Evolutionary conservation across 352 stramenopile genomes (phyloP), one percentile per base, ranked within the genome.

Genomic region (Phytophthora ramorum): DNA sequence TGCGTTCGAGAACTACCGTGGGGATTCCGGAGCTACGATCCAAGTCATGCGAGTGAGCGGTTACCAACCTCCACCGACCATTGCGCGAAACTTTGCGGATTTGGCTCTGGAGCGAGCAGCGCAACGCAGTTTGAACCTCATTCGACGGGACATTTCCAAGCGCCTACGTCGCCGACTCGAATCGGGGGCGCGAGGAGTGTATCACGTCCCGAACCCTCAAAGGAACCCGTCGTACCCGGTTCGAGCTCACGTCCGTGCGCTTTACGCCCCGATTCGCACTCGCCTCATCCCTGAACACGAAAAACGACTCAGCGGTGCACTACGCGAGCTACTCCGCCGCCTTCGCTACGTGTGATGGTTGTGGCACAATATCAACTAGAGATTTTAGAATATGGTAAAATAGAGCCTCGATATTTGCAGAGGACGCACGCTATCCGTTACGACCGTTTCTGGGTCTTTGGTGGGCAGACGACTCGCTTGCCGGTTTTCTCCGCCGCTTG

Each of bases 1-100:
- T 0, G 67, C 71, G 0, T 93, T 95, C 44, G 67, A 72, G 24
- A 51, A 3, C 0, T 49, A 63, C 24, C 17, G 44, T 13, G 61
- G 50, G 3, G 46, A 64, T 4, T 69, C 41, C 30, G 57, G 55
- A 32, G 34, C 55, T 28, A 38, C 34, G 0, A 65, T 76, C 22
- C 68, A 72, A 55, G 57, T 76, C 7, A 72, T 76, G 56, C 45
- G 47, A 41, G 68, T 34, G 5, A 28, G 19, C 41, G 68, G 68
- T 0, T 65, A 63, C 19, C 63, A 76, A 17, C 10, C 63, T 20
- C 56, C 68, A 52, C 56, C 63, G 0, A 35, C 52, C 51, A 76
- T 71, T 28, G 68, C 68, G 0, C 30, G 40, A 44, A 24, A 30
- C 0, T 76, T 76, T 50, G 68, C 63, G 0, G 68, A 71, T 46